Base-by-base conservation (phyloP, 768 basidiomycete species). In the Suillus tomentosus region DNA sequence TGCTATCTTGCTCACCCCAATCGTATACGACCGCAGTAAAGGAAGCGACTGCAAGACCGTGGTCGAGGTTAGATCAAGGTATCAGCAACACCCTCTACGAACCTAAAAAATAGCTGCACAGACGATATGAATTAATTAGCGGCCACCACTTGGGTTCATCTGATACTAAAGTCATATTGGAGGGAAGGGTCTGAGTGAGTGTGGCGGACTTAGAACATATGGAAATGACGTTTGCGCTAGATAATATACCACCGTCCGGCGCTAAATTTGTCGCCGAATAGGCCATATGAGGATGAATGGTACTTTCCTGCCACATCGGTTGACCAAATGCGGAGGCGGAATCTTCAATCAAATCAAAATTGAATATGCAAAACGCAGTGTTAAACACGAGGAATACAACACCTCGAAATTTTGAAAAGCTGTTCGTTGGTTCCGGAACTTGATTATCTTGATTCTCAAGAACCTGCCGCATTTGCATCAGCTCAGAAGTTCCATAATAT, bases 21-120 rank as follows among this genome's bases (percentile, higher is more conserved):
- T 53, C 51, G 5, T 53, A 53, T 31, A 17, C 27, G 31, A 53
- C 15, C 1, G 15, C 51, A 53, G 17, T 9, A 31, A 53, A 17
- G 15, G 13, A 53, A 27, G 51, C 51, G 27, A 53, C 51, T 53
- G 51, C 31, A 7, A 53, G 31, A 31, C 2, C 51, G 17, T 34
- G 24, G 4, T 10, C 3, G 24, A 31, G 7, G 27, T 53, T 27
- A 53, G 9, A 53, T 53, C 24, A 17, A 53, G 17, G 17, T 3
- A 10, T 53, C 51, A 17, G 4, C 3, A 24, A 31, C 4, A 14
- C 17, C 15, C 3, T 50, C 9, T 5, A 31, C 51, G 51, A 53
- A 53, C 51, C 51, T 53, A 31, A 31, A 53, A 53, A 53, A 31
- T 53, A 53, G 27, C 51, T 53, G 4, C 4, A 53, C 15, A 53